Evolutionary conservation across 2,329 filamentous ascomycete genomes (phyloP).

Genomic region (Claviceps monticola): DNA sequence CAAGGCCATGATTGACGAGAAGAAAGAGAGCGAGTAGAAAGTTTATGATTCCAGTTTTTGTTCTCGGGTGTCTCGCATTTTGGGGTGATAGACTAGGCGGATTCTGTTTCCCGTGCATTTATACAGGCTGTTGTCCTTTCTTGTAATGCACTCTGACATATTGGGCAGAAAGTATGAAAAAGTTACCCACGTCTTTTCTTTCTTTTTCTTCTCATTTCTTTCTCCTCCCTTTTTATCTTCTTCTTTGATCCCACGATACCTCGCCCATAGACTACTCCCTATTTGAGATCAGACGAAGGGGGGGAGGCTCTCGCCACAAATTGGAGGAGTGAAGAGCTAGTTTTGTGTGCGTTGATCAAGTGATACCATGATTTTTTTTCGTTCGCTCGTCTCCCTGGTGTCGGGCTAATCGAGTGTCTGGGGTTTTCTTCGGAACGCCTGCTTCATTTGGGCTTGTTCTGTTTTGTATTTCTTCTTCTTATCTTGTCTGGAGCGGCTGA

Average conservation of each 20-base stretch:
- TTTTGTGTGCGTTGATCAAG: not conserved
- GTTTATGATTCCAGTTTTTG: constrained; percentile 11
- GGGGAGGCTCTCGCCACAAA: constrained; percentile 15
- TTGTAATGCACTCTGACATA: constrained; percentile 12
- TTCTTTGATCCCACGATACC: constrained; percentile 32
- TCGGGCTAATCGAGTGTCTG: not conserved
- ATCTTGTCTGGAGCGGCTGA: not conserved
- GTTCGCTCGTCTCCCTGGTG: not conserved
- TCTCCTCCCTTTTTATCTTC: not conserved
- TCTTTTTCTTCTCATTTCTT: not conserved
- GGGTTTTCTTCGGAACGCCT: not conserved
- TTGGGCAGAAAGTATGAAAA: constrained; percentile 30
- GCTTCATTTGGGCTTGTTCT: not conserved
- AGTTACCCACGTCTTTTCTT: constrained; percentile 26
- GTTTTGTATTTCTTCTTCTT: not conserved
- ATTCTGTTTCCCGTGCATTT: constrained; percentile 32
- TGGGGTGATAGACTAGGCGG: constrained; percentile 37
- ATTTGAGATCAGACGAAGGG: constrained; percentile 16
- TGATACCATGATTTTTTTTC: constrained; percentile 3
- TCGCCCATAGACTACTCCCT: constrained; percentile 27
- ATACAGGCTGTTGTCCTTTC: constrained; percentile 23
- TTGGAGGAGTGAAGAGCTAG: constrained; percentile 11
- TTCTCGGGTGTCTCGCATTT: constrained; percentile 30
- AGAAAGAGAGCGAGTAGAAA: constrained; percentile 37
- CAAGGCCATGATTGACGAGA: constrained; percentile 46